phyloP scores from a whole-genome alignment of 306 rosid species.

The Prunus dulcis region DNA sequence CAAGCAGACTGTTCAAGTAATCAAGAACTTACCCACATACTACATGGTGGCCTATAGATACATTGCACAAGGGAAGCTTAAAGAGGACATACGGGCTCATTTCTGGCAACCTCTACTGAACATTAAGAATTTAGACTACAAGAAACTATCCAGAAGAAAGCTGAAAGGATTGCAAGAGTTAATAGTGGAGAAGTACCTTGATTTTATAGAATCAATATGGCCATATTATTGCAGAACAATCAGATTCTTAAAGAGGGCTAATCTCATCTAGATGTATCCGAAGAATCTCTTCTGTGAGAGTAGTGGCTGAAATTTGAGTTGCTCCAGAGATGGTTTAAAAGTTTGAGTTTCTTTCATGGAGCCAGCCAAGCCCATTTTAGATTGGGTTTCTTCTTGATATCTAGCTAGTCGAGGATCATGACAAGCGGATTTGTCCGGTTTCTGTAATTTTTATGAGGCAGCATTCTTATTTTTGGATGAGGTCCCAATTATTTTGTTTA shows the following conservation, averaged over 20 bases:
- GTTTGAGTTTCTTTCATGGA: slow-evolving; percentile 29
- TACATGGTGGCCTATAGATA: slow-evolving; percentile 41
- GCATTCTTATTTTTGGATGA: slow-evolving; percentile 39
- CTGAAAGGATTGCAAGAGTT: slow-evolving; percentile 52
- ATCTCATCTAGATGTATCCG: slow-evolving; percentile 52
- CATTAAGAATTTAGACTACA: slow-evolving; percentile 57
- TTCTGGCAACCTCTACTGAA: slow-evolving; percentile 49
- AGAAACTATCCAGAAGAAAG: slow-evolving; percentile 47
- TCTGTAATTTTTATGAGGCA: slow-evolving; percentile 28
- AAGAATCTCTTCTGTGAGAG: slow-evolving; percentile 26
- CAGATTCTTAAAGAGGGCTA: slow-evolving; percentile 75
- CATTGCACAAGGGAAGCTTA: slow-evolving; percentile 55
- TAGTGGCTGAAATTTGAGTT: slow-evolving; percentile 28
- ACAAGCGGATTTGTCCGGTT: slow-evolving; percentile 37
- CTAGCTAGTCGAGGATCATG: slow-evolving; percentile 32
- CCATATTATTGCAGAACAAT: slow-evolving; percentile 74
- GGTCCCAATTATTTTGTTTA: slow-evolving; percentile 26
- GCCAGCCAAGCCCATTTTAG: slow-evolving; percentile 56
- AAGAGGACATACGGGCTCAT: slow-evolving; percentile 43
- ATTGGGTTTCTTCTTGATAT: slow-evolving; percentile 42
- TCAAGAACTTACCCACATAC: slow-evolving; percentile 58
- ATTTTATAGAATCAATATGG: slow-evolving; percentile 80
- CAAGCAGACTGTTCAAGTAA: slow-evolving; percentile 60
- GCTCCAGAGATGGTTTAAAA: slow-evolving; percentile 21
- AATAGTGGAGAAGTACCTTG: slow-evolving; percentile 59